phyloP scores from a whole-genome alignment of 2,329 filamentous ascomycete genomes.

The Zymoseptoria passerinii region DNA sequence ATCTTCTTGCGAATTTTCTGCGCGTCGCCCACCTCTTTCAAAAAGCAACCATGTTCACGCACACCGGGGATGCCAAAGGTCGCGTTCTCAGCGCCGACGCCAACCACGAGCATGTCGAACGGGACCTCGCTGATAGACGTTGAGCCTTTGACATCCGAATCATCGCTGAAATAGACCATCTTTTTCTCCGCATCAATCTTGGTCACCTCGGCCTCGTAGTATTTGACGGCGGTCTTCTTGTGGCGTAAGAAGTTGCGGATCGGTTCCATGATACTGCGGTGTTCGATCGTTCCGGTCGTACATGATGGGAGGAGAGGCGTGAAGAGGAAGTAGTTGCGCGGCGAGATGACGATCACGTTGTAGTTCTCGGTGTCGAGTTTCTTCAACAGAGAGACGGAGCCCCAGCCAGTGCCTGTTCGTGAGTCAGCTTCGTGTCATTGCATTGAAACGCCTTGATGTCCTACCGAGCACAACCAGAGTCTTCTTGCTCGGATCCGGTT shows the following conservation, averaged over 20 bases:
- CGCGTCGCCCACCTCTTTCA: conserved; percentile 96
- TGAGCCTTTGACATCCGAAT: conserved; percentile 83
- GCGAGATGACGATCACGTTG: conserved; percentile 90
- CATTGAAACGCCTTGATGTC: neutral
- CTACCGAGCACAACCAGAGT: conserved; percentile 90
- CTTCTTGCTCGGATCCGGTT: conserved; percentile 84
- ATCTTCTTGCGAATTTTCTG: conserved; percentile 96
- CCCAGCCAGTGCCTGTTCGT: conserved; percentile 81
- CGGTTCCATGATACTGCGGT: conserved; percentile 99
- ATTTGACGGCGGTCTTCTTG: conserved; percentile 89
- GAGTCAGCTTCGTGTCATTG: conserved; percentile 4
- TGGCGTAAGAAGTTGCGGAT: conserved; percentile 91
- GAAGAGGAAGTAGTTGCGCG: conserved; percentile 99
- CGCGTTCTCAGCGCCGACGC: conserved; percentile 95
- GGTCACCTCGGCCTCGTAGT: conserved; percentile 95
- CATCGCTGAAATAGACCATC: conserved; percentile 81
- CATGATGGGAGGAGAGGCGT: conserved; percentile 94
- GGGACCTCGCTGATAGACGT: conserved; percentile 77
- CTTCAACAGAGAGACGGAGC: conserved; percentile 90
- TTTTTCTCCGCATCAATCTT: conserved; percentile 91
- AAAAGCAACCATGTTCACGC: conserved; percentile 88
- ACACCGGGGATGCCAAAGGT: conserved; percentile 96
- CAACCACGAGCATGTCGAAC: conserved; percentile 97
- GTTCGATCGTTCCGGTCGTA: conserved; percentile 94
- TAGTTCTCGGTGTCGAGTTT: conserved; percentile 99